Conservation (phyloP, 148 eudicot species). For the Fagopyrum tataricum region DNA sequence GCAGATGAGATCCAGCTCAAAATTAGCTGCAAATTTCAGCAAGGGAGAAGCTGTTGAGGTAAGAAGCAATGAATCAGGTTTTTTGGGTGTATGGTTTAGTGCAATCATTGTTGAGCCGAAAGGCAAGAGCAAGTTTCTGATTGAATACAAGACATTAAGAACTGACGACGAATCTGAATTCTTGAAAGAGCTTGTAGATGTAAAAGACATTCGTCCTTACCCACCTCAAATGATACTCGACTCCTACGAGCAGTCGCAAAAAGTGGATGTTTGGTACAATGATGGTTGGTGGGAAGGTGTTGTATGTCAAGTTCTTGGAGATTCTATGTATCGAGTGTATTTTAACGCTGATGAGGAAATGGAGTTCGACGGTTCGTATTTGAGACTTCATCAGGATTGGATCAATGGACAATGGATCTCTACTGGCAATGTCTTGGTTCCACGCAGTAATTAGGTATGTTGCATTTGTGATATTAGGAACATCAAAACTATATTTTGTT, state of each 20-base stretch:
- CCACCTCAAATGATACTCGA: constrained; percentile 41
- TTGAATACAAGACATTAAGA: constrained; percentile 55
- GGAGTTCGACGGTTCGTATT: constrained; percentile 44
- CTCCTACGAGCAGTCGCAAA: constrained; percentile 40
- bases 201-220: constrained; percentile 51
- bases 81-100: constrained; percentile 78
- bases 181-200: constrained; percentile 57
- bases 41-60: constrained; percentile 63
- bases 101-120: constrained; percentile 46
- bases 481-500: too few species aligned
- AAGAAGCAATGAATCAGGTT: constrained; percentile 76
- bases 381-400: constrained; percentile 84
- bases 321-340: constrained; percentile 51
- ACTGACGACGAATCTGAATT: constrained; percentile 54
- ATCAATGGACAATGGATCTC: constrained; percentile 61
- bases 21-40: neutral
- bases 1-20: neutral
- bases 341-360: constrained; percentile 53
- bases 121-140: constrained; percentile 33
- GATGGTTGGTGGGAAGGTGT: constrained; percentile 98
- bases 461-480: too few species aligned
- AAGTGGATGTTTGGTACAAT: constrained; percentile 73
- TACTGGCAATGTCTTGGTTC: neutral
- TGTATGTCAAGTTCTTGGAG: constrained; percentile 41
- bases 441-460: too few species aligned